Percentiles rank a stretch among this genome's conserved stretches.
Conservation (phyloP, 2,329 filamentous ascomycete genomes). For the Diplodia scrobiculata region DNA sequence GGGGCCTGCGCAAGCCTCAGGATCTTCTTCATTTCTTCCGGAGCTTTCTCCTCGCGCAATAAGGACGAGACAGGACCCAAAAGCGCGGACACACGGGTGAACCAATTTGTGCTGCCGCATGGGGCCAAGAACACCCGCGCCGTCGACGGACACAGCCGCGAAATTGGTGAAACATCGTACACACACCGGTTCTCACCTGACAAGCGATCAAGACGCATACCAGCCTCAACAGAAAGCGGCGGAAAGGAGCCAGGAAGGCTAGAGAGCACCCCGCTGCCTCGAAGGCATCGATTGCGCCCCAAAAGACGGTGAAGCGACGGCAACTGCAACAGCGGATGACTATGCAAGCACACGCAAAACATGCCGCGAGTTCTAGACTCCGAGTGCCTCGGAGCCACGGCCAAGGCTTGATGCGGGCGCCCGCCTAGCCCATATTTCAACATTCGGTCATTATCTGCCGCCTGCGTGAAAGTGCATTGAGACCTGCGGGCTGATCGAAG, state of each 20-base stretch:
- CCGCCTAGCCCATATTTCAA: constrained; percentile 9
- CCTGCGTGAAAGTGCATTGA: constrained; percentile 19
- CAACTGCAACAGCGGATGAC: constrained; percentile 7
- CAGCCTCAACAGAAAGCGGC: background rate
- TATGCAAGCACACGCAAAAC: constrained; percentile 14
- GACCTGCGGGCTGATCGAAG: constrained; percentile 4
- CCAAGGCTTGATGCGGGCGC: constrained; percentile 14
- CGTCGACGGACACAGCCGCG: constrained; percentile 12
- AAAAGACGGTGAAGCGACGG: constrained; percentile 27
- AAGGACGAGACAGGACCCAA: constrained; percentile 8
- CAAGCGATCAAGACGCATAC: constrained; percentile 6
- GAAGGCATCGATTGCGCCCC: background rate
- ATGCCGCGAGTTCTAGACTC: constrained; percentile 18
- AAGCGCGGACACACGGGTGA: constrained; percentile 22
- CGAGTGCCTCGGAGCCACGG: background rate
- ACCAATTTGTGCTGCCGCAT: constrained; percentile 26
- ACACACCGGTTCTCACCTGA: constrained; percentile 20
- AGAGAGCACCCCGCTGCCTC: background rate
- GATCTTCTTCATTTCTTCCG: constrained; percentile 20
- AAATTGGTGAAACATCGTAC: constrained; percentile 24
- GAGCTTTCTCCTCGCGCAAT: constrained; percentile 23
- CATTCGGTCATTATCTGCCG: constrained; percentile 21
- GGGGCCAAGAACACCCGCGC: constrained; percentile 22
- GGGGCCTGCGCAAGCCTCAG: constrained; percentile 9
- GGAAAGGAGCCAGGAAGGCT: background rate